Evolutionary conservation across 768 basidiomycete species (phyloP).

Genomic region (Boletellus emodensis): DNA sequence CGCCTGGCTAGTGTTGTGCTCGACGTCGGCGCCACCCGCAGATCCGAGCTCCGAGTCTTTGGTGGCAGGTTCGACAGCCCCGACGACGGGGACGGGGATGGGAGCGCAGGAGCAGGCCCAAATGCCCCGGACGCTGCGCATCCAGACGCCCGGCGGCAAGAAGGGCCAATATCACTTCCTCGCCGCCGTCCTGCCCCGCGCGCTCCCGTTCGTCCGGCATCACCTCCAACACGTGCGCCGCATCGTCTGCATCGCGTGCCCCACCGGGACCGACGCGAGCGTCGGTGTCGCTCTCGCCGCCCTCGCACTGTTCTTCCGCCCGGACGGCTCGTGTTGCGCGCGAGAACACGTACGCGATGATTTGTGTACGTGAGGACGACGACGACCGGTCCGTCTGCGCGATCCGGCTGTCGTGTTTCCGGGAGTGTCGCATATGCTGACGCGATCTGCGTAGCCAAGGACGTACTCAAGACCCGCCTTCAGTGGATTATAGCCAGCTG

Average conservation of each 20-base stretch:
- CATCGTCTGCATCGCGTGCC: constrained; percentile 49
- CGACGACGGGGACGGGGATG: too few species aligned
- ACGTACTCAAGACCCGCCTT: constrained; percentile 63
- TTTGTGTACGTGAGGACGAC: constrained; percentile 19
- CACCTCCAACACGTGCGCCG: constrained; percentile 34
- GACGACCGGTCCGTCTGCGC: neutral
- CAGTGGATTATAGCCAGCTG: constrained; percentile 82
- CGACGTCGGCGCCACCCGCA: too few species aligned
- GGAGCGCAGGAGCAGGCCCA: neutral
- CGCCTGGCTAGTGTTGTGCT: too few species aligned
- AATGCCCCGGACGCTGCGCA: constrained; percentile 10
- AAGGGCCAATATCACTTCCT: constrained; percentile 51
- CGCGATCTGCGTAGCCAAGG: constrained; percentile 42
- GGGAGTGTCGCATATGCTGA: neutral
- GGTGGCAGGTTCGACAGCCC: too few species aligned
- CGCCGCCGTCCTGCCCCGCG: constrained; percentile 43
- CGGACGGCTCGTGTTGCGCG: constrained; percentile 38
- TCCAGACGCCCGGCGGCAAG: constrained; percentile 43
- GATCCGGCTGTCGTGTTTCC: too few species aligned
- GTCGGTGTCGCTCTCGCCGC: constrained; percentile 61
- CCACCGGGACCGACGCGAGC: constrained; percentile 56
- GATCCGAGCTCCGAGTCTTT: too few species aligned
- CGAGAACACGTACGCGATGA: constrained; percentile 1
- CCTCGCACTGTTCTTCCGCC: constrained; percentile 55
- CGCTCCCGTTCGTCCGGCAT: constrained; percentile 42